Base-by-base conservation (phyloP, 345 rosid species). In the Eucalyptus leucophloia region DNA sequence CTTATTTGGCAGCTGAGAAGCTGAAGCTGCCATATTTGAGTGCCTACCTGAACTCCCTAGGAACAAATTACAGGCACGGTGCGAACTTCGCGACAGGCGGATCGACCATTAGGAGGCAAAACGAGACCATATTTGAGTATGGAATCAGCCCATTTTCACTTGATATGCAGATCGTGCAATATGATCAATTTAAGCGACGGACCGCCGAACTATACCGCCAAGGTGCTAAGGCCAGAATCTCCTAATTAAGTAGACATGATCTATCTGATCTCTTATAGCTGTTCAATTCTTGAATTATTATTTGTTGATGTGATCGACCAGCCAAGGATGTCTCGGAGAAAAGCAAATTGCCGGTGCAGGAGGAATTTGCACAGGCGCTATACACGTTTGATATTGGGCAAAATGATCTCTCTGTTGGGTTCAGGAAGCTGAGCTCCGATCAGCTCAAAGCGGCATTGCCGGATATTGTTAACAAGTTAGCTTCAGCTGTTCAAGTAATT, bases 61-160 rank as follows among this genome's bases (percentile, higher is more conserved):
- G 97, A 89, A 89, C 96, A 85, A 93, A 93, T 88, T 98, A 94
- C 93, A 92, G 97, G 92, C 97, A 95, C 86, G 99, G 99, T 14
- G 99, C 98, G 5, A 98, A 97, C 91, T 95, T 98, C 90, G 99
- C 99, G 4, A 95, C 98, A 0, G 99, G 99, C 60, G 99, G 99
- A 42, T 97, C 99, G 60, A 98, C 99, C 62, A 95, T 98, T 44
- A 92, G 95, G 91, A 95, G 94, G 91, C 99, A 90, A 81, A 98
- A 98, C 88, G 99, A 96, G 91, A 97, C 97, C 23, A 97, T 98
- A n/a, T 98, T 51, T 83, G 93, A 97, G 90, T 95, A 95, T 86
- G 98, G 99, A 12, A 96, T 98, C 23, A 98, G 99, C 92, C 98
- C 99, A 10, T 98, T 98, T 89, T 91, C 93, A 88, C 97, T 97